Evolutionary conservation across 202 grass and related monocot genomes (phyloP).

Genomic region (Panicum virgatum): DNA sequence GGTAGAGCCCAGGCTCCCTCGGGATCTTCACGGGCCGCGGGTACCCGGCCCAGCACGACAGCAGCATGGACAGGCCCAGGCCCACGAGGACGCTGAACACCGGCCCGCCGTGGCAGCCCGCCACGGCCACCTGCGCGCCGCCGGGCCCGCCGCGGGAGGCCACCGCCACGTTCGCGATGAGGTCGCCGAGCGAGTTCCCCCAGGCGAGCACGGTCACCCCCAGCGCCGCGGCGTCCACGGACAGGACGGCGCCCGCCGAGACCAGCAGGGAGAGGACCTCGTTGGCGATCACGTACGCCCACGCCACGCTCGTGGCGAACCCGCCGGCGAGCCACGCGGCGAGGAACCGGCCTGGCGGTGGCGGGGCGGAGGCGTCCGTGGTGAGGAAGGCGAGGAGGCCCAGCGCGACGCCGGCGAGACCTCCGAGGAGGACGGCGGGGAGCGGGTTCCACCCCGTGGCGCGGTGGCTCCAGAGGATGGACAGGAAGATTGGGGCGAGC

Average conservation of each 20-base stretch:
- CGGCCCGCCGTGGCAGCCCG: constrained; percentile 76
- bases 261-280: constrained; percentile 63
- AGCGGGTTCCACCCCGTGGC: constrained; percentile 18
- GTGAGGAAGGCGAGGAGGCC: constrained; percentile 40
- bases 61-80: constrained; percentile 52
- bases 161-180: constrained; percentile 62
- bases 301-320: constrained; percentile 75
- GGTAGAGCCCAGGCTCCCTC: constrained; percentile 37
- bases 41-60: constrained; percentile 38
- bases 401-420: constrained; percentile 24
- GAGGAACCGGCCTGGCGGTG: constrained; percentile 46
- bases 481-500: constrained; percentile 53
- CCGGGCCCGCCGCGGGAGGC: constrained; percentile 37
- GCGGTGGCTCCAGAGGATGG: constrained; percentile 40
- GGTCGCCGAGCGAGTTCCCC: constrained; percentile 79
- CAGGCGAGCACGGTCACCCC: constrained; percentile 70
- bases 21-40: constrained; percentile 39
- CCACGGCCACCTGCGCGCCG: constrained; percentile 58
- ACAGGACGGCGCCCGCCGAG: constrained; percentile 25
- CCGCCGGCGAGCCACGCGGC: constrained; percentile 59
- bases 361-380: constrained; percentile 42
- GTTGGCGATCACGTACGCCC: constrained; percentile 56
- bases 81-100: constrained; percentile 67
- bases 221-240: constrained; percentile 48
- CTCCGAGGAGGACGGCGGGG: constrained; percentile 20